Conservation (phyloP, 805 yeast species). For the Nakazawaea populi region DNA sequence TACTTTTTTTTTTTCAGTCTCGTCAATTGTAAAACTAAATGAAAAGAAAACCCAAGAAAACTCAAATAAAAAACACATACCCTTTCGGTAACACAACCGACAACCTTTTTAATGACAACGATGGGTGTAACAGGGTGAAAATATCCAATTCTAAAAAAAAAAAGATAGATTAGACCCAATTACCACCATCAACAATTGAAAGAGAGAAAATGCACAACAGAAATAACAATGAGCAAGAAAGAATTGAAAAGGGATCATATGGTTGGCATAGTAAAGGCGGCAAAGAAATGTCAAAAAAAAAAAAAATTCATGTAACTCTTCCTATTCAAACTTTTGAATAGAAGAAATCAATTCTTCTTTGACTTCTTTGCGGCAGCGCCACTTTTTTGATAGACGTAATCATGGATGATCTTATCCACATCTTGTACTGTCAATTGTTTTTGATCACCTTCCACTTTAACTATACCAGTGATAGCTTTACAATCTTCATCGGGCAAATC, state of each 20-base stretch:
- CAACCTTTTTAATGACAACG: too few species aligned
- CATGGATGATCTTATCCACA: conserved; percentile 54
- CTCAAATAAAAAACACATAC: too few species aligned
- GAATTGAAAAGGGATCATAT: not conserved
- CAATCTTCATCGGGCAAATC: conserved; percentile 51
- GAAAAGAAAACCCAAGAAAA: too few species aligned
- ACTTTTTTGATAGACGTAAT: conserved; percentile 30
- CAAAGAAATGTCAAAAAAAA: not conserved
- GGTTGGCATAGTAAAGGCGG: not conserved
- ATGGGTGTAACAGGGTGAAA: too few species aligned
- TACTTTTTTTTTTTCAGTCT: too few species aligned
- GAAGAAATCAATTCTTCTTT: not conserved
- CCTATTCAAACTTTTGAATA: too few species aligned
- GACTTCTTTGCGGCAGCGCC: conserved; percentile 29
- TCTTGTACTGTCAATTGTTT: conserved; percentile 56
- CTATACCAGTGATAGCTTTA: conserved; percentile 49
- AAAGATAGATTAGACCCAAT: too few species aligned
- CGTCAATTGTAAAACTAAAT: too few species aligned
- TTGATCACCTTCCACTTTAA: conserved; percentile 53
- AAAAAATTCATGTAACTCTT: not conserved
- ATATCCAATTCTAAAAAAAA: too few species aligned
- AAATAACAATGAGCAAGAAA: too few species aligned
- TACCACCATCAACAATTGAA: too few species aligned
- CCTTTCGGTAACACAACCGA: too few species aligned
- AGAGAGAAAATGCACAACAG: not conserved